Evolutionary conservation across 2,329 filamentous ascomycete species (phyloP).

Genomic region (Claviceps quebecensis): DNA sequence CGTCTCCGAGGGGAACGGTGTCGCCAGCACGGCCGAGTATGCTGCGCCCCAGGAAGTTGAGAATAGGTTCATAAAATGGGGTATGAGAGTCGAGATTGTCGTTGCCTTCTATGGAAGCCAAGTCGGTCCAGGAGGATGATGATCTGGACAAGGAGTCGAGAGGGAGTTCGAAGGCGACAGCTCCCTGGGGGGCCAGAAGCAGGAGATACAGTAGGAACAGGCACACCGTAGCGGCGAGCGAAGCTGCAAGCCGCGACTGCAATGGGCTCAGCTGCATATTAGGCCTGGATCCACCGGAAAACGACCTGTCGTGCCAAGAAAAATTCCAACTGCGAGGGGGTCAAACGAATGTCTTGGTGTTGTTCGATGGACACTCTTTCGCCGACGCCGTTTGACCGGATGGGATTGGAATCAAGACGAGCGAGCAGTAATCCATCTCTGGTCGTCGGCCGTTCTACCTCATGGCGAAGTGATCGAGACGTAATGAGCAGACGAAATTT

Average conservation of each 20-base stretch:
- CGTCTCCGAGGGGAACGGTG: slow-evolving; percentile 44
- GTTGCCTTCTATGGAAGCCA: neutral
- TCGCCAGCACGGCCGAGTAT: slow-evolving; percentile 48
- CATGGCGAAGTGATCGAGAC: neutral
- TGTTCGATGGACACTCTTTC: neutral
- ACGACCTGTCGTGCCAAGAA: neutral
- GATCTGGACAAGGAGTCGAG: slow-evolving; percentile 2
- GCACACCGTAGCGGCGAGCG: slow-evolving; percentile 45
- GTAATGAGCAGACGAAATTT: neutral
- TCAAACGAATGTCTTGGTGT: neutral
- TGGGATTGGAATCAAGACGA: neutral
- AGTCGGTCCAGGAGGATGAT: neutral
- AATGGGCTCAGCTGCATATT: slow-evolving; percentile 50
- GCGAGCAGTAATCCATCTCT: neutral
- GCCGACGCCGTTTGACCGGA: neutral
- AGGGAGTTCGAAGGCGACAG: slow-evolving; percentile 43
- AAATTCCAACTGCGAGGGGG: neutral
- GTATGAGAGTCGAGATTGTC: slow-evolving; percentile 9
- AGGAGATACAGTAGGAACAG: slow-evolving; percentile 47
- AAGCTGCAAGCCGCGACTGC: slow-evolving; percentile 59
- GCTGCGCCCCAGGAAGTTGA: slow-evolving; percentile 44
- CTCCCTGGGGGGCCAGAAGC: slow-evolving; percentile 44
- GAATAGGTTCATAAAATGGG: slow-evolving; percentile 43
- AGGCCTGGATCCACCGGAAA: neutral
- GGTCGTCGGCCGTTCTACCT: neutral